phyloP scores from a whole-genome alignment of 2,329 filamentous ascomycete species.

The Epichloe sibirici region DNA sequence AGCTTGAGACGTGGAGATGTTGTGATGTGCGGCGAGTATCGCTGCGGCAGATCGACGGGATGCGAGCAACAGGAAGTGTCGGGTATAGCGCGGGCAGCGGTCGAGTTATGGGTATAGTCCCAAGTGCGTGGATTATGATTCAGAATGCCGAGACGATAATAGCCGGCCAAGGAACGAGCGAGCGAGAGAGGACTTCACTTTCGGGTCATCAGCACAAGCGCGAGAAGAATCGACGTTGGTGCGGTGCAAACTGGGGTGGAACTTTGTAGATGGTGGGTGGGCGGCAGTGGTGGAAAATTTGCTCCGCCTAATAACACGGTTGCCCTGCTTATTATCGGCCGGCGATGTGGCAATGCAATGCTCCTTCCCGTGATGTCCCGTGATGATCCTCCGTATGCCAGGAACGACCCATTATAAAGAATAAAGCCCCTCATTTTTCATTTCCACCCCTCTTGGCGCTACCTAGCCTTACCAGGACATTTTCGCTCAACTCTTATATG shows the following conservation, averaged over 20 bases:
- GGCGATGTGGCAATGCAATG: neutral
- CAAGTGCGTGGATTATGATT: neutral
- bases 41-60: no score
- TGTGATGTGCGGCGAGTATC: neutral
- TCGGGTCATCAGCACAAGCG: neutral
- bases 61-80: no score
- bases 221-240: neutral
- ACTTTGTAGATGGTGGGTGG: neutral
- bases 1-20: neutral
- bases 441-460: no score
- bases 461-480: no score
- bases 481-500: no score
- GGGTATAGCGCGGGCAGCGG: neutral
- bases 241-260: neutral
- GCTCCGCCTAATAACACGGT: neutral
- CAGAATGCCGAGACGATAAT: neutral
- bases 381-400: no score
- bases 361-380: no score
- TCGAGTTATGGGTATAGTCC: neutral
- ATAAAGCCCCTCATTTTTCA: no score
- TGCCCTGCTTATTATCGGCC: neutral
- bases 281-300: slow-evolving; percentile 7
- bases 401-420: no score
- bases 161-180: no score
- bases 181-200: no score